Conservation (phyloP, 2,329 filamentous ascomycete genomes). For the Chaetomium strumarium region DNA sequence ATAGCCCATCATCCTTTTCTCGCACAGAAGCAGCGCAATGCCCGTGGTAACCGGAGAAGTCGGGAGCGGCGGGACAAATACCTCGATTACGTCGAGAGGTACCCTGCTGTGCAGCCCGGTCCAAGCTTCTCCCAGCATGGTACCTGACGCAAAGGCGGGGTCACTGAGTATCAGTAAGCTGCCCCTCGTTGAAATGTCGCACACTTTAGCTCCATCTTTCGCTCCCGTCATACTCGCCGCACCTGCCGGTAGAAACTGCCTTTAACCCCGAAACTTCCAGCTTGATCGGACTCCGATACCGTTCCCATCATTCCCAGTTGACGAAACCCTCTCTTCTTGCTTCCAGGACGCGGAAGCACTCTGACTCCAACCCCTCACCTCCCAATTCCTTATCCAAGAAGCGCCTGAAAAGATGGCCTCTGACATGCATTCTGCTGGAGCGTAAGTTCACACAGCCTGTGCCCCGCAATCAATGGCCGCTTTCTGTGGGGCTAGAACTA, state of each 20-base stretch:
- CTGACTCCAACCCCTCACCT: conserved; percentile 5
- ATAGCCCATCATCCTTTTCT: too few species aligned
- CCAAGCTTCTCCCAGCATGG: conserved; percentile 14
- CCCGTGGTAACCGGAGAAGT: conserved; percentile 14
- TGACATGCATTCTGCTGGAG: conserved; percentile 27
- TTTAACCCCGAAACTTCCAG: conserved; percentile 24
- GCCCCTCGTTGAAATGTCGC: conserved; percentile 24
- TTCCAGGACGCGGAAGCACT: conserved; percentile 5
- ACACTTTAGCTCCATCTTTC: conserved; percentile 22
- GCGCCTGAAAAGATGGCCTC: conserved; percentile 26
- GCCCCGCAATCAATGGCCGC: conserved; percentile 18
- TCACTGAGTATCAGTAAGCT: conserved; percentile 34
- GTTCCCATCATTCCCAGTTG: conserved; percentile 14
- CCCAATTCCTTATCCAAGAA: conserved; percentile 4
- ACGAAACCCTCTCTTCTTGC: conserved; percentile 6
- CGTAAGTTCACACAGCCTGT: conserved; percentile 27
- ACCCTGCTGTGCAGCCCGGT: neutral
- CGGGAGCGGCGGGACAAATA: conserved; percentile 6
- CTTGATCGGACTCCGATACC: conserved; percentile 15
- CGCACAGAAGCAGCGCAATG: too few species aligned
- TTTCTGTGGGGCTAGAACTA: conserved; percentile 18
- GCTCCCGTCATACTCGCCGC: conserved; percentile 24
- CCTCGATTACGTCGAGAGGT: too few species aligned
- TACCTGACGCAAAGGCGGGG: conserved; percentile 22
- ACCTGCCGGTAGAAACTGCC: conserved; percentile 23